Evolutionary conservation across 1,284 basidiomycete genomes (phyloP), one percentile per base, ranked within the genome.

Genomic region (Chondrostereum purpureum): DNA sequence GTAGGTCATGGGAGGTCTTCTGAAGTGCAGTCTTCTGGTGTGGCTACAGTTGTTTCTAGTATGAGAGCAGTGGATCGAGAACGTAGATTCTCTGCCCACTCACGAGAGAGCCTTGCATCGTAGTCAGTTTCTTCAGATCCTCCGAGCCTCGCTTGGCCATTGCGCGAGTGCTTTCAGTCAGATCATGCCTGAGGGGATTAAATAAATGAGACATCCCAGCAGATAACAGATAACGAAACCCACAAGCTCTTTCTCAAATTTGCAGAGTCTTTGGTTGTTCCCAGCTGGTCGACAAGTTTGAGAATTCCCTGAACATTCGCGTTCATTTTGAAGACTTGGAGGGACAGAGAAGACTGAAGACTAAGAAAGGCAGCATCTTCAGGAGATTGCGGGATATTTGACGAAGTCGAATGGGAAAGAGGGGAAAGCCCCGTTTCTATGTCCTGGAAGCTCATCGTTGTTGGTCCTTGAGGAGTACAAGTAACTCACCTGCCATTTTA

Each of bases 321-420:
- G 59, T 96, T 95, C 71, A 99, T 92, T 77, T 98, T 97, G 83
- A 99, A 98, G 50, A 97, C 88, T 63, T 98, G 95, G 13, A 98
- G 76, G 1, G 92, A 91, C 42, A 99, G 74, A 14, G 88, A 87
- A 19, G 85, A 84, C 58, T 96, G 91, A 14, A 97, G 70, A 36
- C 72, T 72, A 16, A 78, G 70, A 64, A 97, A 99, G 3, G 78
- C 70, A 3, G 77, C 72, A 60, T 89, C 86, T 59, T 87, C 80
- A 33, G 65, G 72, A 6, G 81, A 78, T 54, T 76, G 79, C 0
- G 77, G 69, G 5, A 53, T 53, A 24, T 54, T 47, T 5, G 57
- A 53, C n/a, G 62, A 53, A 1, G 68, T 65, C 0, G 73, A 64
- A 5, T 66, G 60, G 10, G 70, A 65, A 42, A 74, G 64, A 46